Evolutionary conservation across 371 early-diverging fungal species (phyloP), one percentile per base, ranked within the genome.

Genomic region (Apophysomyces variabilis): DNA sequence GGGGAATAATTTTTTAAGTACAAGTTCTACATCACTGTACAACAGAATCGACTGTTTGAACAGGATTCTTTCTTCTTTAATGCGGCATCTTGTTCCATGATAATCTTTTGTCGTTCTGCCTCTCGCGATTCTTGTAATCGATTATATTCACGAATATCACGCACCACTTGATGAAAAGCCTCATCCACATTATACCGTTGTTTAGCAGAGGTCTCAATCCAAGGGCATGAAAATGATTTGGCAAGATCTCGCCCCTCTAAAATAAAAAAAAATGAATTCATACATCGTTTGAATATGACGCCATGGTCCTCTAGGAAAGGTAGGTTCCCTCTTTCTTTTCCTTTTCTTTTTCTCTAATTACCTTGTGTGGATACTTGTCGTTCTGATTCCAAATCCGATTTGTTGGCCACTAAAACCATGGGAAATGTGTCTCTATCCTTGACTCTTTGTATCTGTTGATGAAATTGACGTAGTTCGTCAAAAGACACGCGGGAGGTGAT

Each of bases 361-460:
- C 83, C 71, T 61, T 87, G 85, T 12, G 68, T 76, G 14, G 88
- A 79, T 9, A 99, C 94, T 37, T 89, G 87, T 60, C 97, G 82
- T 60, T 97, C 92, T 26, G 74, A 69, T 46, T 89, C 90, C 61
- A 96, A 66, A 76, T 96, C 97, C 56, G 87, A 90, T 77, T 96
- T 96, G 83, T 96, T 96, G 32, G 92, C 97, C 11, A 95, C 84
- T 9, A 96, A 68, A 45, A 93, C 85, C 45, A 94, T 88, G 7
- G 95, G 94, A 59, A 93, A 93, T 38, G 77, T 83, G 43, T 93
- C 92, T 43, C 80, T 72, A 67, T 95, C 93, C 75, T 95, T 93
- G 38, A 92, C 88, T n/a, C 85, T 79, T 14, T 84, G 69, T 47
- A 93, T 90, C 66, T 90, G 87, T 37, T 84, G 77, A 43, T 85